These are phyloP conservation scores for Apocynum venetum DNA, from an alignment of 257 asterid species.

Conservation along the genomic window DNA sequence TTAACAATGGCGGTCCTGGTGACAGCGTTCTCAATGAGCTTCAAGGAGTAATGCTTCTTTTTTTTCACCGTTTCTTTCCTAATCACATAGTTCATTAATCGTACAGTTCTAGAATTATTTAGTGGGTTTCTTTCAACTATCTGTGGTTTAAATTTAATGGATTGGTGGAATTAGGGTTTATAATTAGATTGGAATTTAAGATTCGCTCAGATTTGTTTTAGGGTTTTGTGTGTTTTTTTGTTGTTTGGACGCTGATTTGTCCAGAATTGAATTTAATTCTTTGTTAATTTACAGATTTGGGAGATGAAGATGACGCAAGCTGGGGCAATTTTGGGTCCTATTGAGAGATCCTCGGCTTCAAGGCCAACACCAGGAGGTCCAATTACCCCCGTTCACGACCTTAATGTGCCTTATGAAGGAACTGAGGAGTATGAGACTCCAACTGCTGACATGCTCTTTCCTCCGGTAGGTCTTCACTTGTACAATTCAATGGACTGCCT, in stretches of 20 bases:
- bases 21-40: conserved; percentile 79
- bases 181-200: not conserved
- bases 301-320: conserved; percentile 92
- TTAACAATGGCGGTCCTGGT: conserved; percentile 79
- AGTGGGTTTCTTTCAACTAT: not conserved
- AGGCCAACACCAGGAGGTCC: conserved; percentile 54
- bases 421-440: conserved; percentile 96
- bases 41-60: conserved; percentile 56
- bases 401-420: conserved; percentile 92
- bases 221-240: conserved; percentile 13
- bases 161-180: not conserved
- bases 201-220: conserved; percentile 18
- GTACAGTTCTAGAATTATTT: not conserved
- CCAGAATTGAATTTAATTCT: conserved; percentile 21
- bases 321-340: conserved; percentile 79
- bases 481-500: not conserved
- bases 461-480: conserved; percentile 62
- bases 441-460: conserved; percentile 89
- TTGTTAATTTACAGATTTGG: conserved; percentile 51
- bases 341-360: conserved; percentile 60
- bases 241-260: conserved; percentile 4
- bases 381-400: conserved; percentile 74
- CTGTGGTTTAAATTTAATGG: not conserved
- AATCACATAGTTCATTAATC: not conserved
- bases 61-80: not conserved